Conservation (phyloP, 768 basidiomycete genomes). For the Termitomyces sp. region DNA sequence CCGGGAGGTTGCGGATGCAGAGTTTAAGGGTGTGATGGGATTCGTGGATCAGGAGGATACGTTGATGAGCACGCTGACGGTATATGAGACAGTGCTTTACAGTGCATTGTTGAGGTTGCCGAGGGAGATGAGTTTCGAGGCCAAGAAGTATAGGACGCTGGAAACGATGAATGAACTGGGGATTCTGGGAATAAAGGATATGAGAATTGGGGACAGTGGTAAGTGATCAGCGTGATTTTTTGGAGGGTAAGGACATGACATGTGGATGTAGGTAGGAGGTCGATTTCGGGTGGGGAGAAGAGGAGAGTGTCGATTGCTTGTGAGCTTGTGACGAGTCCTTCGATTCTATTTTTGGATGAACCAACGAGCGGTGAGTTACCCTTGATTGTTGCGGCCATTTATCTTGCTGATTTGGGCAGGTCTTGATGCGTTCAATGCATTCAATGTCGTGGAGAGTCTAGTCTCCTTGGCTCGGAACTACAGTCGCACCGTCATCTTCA, state of each 20-base stretch:
- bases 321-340: conserved; percentile 95
- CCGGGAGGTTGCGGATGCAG: conserved; percentile 59
- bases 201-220: conserved; percentile 86
- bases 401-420: conserved; percentile 35
- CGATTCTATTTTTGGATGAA: conserved; percentile 94
- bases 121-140: conserved; percentile 89
- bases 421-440: conserved; percentile 92
- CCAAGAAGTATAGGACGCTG: conserved; percentile 91
- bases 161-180: conserved; percentile 97
- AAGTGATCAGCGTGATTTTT: conserved; percentile 15
- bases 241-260: background rate
- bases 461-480: conserved; percentile 82
- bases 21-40: conserved; percentile 84
- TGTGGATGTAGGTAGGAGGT: conserved; percentile 57
- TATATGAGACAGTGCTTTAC: conserved; percentile 96
- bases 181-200: conserved; percentile 85
- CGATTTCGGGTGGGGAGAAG: conserved; percentile 97
- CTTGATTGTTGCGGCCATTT: background rate
- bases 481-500: conserved; percentile 94
- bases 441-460: conserved; percentile 88
- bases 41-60: conserved; percentile 99
- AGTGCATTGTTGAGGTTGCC: conserved; percentile 88
- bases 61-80: conserved; percentile 93
- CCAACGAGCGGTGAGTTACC: conserved; percentile 78
- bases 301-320: conserved; percentile 96